Percentiles rank a stretch among this genome's conserved stretches.
phyloP scores from a whole-genome alignment of 805 yeast genomes.

The Grigorovia jiainica region DNA sequence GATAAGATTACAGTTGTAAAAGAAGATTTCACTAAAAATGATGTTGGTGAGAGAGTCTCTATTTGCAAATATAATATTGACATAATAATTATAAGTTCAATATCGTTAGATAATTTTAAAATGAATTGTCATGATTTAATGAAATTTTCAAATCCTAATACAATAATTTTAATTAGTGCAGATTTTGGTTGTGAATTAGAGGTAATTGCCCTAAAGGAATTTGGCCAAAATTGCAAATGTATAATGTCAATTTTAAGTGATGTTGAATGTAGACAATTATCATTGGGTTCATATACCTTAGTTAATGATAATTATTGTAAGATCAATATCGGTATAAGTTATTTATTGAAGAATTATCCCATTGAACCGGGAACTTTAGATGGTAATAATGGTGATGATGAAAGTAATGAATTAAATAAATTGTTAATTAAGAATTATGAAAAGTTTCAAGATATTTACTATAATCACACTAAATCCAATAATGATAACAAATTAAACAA shows the following conservation, averaged over 20 bases:
- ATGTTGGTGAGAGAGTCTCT: not conserved
- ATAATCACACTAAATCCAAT: not conserved
- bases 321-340: constrained; percentile 22
- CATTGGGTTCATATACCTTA: constrained; percentile 25
- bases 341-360: constrained; percentile 8
- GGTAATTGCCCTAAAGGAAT: constrained; percentile 10
- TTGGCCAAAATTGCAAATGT: constrained; percentile 14
- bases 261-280: constrained; percentile 24
- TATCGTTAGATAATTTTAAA: constrained; percentile 19
- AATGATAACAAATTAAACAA: constrained; percentile 5
- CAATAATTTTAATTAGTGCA: constrained; percentile 20
- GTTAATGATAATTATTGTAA: constrained; percentile 19
- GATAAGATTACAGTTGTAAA: not conserved
- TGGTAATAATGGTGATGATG: not conserved
- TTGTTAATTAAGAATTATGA: constrained; percentile 6
- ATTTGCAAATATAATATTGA: constrained; percentile 18
- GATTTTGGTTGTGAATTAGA: constrained; percentile 28
- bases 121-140: constrained; percentile 14
- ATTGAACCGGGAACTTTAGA: not conserved
- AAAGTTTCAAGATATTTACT: not conserved
- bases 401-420: constrained; percentile 3
- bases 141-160: constrained; percentile 12
- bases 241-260: constrained; percentile 22
- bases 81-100: constrained; percentile 19
- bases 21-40: constrained; percentile 4